These are phyloP conservation scores for Coleophoma cylindrospora DNA, from an alignment of 2,329 filamentous ascomycete species.

Conservation along the genomic window DNA sequence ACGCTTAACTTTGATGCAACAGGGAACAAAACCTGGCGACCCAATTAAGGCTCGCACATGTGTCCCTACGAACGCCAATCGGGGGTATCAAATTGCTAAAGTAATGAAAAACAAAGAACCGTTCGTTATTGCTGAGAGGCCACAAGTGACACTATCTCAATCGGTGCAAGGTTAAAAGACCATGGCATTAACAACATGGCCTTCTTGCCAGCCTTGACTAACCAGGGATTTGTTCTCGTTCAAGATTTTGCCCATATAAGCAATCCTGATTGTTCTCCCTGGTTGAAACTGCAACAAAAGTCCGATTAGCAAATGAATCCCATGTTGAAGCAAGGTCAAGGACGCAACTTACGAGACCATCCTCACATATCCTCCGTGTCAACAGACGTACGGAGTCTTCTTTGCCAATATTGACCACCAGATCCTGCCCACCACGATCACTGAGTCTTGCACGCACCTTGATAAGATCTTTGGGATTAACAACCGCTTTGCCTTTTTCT, in stretches of 20 bases:
- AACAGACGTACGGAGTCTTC: slow-evolving; percentile 61
- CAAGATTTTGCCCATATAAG: slow-evolving; percentile 77
- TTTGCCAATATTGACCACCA: slow-evolving; percentile 51
- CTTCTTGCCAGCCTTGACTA: slow-evolving; percentile 70
- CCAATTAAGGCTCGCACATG: too few species aligned
- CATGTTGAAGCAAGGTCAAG: background rate
- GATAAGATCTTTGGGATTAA: slow-evolving; percentile 17
- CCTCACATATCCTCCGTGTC: slow-evolving; percentile 55
- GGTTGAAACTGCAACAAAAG: slow-evolving; percentile 41
- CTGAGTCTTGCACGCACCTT: slow-evolving; percentile 18
- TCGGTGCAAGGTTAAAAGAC: slow-evolving; percentile 33
- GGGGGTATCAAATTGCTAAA: background rate
- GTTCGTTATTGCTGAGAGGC: background rate
- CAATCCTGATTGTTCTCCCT: slow-evolving; percentile 60
- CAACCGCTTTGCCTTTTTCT: slow-evolving; percentile 35
- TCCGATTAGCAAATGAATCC: background rate
- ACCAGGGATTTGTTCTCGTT: slow-evolving; percentile 61
- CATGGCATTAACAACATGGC: slow-evolving; percentile 72
- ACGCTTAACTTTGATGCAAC: too few species aligned
- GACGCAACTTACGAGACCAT: slow-evolving; percentile 51
- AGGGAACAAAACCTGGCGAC: too few species aligned
- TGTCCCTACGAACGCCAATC: background rate
- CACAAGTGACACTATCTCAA: background rate
- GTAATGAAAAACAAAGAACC: background rate
- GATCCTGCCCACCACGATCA: slow-evolving; percentile 51